These are phyloP conservation scores for Pelagomonas calceolata DNA, from an alignment of 108 stramenopile genomes.

Conservation along the genomic window DNA sequence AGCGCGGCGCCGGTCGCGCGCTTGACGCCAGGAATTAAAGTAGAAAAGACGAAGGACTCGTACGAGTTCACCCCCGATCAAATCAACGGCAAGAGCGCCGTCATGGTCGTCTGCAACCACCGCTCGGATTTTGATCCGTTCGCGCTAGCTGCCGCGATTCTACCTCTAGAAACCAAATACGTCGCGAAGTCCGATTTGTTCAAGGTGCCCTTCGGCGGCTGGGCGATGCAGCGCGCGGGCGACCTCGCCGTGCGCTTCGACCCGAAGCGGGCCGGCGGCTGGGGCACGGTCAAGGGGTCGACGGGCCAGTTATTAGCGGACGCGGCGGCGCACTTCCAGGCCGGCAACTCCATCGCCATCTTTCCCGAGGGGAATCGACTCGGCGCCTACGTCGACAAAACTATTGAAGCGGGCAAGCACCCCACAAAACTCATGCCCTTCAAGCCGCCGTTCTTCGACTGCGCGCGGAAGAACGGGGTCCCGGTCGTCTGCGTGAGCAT, in stretches of 20 bases:
- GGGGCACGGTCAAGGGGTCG: not conserved
- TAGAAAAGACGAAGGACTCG: not conserved
- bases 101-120: not conserved
- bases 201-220: not conserved
- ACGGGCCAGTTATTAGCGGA: not conserved
- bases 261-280: not conserved
- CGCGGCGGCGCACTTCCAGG: not conserved
- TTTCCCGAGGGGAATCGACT: not conserved
- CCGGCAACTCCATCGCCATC: not conserved
- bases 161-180: not conserved
- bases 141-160: not conserved
- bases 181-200: not conserved
- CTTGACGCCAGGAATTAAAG: not conserved
- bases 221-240: not conserved
- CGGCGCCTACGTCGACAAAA: not conserved
- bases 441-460: not conserved
- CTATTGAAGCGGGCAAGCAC: not conserved
- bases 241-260: constrained; percentile 1
- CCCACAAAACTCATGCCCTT: not conserved
- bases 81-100: not conserved
- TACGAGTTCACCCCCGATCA: not conserved
- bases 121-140: not conserved
- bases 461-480: not conserved
- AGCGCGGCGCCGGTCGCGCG: not conserved
- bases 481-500: not conserved